phyloP scores from a whole-genome alignment of 345 rosid genomes.

The Eucalyptus cloeziana region DNA sequence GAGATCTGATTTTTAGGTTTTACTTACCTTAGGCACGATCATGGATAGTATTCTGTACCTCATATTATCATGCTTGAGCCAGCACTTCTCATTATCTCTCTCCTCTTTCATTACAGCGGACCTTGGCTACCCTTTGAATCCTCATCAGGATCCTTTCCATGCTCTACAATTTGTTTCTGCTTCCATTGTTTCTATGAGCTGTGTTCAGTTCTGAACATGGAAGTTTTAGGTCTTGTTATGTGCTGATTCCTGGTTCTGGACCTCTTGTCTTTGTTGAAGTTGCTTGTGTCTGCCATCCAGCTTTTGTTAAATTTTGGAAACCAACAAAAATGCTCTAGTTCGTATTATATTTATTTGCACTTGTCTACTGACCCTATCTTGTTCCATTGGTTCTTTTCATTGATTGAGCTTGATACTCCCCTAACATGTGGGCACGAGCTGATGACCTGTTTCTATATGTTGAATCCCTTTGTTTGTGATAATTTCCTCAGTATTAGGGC shows the following conservation, averaged over 20 bases:
- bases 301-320: not conserved
- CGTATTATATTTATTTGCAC: not conserved
- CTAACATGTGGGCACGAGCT: not conserved
- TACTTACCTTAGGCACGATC: not conserved
- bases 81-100: not conserved
- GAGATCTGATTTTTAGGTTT: not conserved
- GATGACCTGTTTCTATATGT: not conserved
- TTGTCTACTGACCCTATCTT: not conserved
- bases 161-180: not conserved
- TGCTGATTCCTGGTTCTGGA: not conserved
- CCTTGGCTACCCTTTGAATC: not conserved
- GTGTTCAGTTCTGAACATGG: not conserved
- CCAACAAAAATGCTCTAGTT: not conserved
- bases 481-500: not conserved
- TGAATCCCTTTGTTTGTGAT: not conserved
- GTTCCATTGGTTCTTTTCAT: not conserved
- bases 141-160: not conserved
- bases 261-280: not conserved
- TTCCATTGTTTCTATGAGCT: not conserved
- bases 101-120: not conserved
- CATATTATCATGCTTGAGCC: not conserved
- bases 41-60: not conserved
- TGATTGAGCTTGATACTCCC: not conserved
- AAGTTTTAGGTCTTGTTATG: not conserved
- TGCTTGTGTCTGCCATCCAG: not conserved